Conservation (phyloP, 495 filamentous ascomycete species). For the Penicillium cinerascens region DNA sequence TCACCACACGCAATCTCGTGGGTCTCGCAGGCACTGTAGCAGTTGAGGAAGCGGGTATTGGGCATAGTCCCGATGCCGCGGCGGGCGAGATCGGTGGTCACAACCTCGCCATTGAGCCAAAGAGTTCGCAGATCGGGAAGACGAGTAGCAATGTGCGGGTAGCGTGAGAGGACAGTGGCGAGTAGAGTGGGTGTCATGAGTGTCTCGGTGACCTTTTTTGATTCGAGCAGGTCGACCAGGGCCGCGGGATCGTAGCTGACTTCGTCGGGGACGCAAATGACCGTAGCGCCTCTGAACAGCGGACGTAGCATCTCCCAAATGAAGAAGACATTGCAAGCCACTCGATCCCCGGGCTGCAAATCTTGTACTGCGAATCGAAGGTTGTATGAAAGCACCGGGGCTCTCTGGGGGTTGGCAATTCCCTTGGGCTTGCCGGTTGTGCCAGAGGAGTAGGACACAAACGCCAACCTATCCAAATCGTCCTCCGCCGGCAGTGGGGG, state of each 20-base stretch:
- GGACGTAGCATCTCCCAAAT: constrained; percentile 72
- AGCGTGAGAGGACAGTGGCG: constrained; percentile 58
- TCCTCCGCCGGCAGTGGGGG: constrained; percentile 49
- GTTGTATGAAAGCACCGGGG: constrained; percentile 62
- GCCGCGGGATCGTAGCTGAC: constrained; percentile 64
- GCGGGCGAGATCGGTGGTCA: constrained; percentile 62
- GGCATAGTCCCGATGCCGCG: constrained; percentile 58
- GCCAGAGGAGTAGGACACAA: constrained; percentile 64
- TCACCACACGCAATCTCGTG: constrained; percentile 71
- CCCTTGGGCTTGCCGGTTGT: constrained; percentile 68
- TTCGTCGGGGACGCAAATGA: constrained; percentile 63
- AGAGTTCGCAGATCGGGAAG: constrained; percentile 57
- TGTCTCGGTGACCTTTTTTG: constrained; percentile 60
- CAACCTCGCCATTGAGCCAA: constrained; percentile 71
- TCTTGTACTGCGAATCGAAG: constrained; percentile 60
- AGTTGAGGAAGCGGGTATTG: constrained; percentile 61
- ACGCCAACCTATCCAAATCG: constrained; percentile 62
- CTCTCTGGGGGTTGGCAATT: constrained; percentile 64
- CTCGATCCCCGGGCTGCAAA: constrained; percentile 58
- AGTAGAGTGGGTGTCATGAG: constrained; percentile 72
- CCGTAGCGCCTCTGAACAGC: constrained; percentile 63
- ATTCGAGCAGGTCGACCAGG: constrained; percentile 59
- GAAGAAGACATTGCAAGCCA: constrained; percentile 73
- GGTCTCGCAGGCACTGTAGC: constrained; percentile 69
- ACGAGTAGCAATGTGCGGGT: constrained; percentile 52